Evolutionary conservation across 805 yeast species (phyloP), one percentile per base, ranked within the genome.

Genomic region (Kuraishia borneana): DNA sequence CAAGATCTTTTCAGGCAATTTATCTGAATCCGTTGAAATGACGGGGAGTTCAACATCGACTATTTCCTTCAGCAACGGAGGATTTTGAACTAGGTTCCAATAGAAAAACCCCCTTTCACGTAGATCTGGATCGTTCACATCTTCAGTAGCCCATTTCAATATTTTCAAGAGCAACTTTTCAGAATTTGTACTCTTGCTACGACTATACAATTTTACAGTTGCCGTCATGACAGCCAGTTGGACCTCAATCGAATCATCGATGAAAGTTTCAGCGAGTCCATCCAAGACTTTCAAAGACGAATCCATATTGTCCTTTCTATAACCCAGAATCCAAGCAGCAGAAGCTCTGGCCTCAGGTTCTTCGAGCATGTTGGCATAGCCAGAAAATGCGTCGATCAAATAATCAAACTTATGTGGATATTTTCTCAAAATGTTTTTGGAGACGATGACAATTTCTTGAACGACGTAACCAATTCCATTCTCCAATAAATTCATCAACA

Each of bases 41-140:
- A 66, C 56, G 0, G 95, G 94, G 16, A 73, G 45, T 3, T 61
- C 60, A 10, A 75, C 73, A 42, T 75, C 64, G 9, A 87, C 65
- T n/a, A 88, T 65, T 17, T 63, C 65, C 34, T 58, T 54, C 3
- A 74, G 60, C 2, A 63, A 57, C 14, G 62, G 61, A 5, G 58
- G 55, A 27, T 51, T 56, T 5, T 51, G 58, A 5, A 88, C 56
- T 20, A 88, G 56, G 37, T 95, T 65, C 92, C 94, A 81, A 57
- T 89, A 88, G 57, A 84, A 75, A 47, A 64, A 79, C 0, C 89
- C 96, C 26, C 95, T 59, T 42, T 84, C 94, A 40, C 96, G 66
- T 8, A 87, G 55, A 55, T 89, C 97, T 0, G 96, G 95, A 44
- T 84, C 78, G 40, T 77, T 76, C 2, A 66, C 60, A 9, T 76